phyloP scores from a whole-genome alignment of 305 asterid genomes.

The Galium porrigens region DNA sequence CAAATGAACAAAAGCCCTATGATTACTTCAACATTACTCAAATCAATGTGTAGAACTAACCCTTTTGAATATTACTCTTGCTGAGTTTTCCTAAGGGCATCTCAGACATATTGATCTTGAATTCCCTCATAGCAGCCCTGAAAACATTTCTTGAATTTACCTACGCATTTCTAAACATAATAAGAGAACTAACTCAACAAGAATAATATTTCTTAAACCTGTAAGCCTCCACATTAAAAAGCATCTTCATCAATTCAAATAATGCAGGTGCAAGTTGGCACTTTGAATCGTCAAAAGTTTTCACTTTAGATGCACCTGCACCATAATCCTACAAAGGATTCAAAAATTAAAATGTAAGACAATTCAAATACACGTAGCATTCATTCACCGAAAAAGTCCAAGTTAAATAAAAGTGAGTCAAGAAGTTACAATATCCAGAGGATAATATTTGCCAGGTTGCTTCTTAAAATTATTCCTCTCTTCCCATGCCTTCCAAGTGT shows the following conservation, averaged over 20 bases:
- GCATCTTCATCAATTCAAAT: constrained; percentile 76
- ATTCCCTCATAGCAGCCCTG: constrained; percentile 99
- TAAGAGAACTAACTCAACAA: constrained; percentile 12
- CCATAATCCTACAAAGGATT: constrained; percentile 67
- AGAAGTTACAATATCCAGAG: constrained; percentile 63
- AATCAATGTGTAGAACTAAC: constrained; percentile 20
- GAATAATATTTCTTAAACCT: constrained; percentile 33
- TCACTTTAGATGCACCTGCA: constrained; percentile 45
- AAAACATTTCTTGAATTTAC: constrained; percentile 17
- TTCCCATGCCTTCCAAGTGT: constrained; percentile 85
- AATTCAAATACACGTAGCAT: constrained; percentile 8
- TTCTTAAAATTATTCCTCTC: constrained; percentile 45
- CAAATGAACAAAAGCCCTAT: not conserved
- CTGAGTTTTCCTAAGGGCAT: constrained; percentile 97
- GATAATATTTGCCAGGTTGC: constrained; percentile 86
- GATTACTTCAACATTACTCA: constrained; percentile 4
- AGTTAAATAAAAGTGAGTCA: not conserved
- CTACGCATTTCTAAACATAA: constrained; percentile 14
- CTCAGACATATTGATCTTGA: constrained; percentile 89
- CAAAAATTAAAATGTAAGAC: constrained; percentile 15
- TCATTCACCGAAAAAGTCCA: constrained; percentile 7
- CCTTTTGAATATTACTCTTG: constrained; percentile 78
- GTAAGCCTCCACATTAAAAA: constrained; percentile 86
- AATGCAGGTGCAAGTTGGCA: constrained; percentile 63
- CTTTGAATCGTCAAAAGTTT: constrained; percentile 37